Base-by-base conservation (phyloP, 2,329 filamentous ascomycete species). In the Dothiorella sarmentorum region DNA sequence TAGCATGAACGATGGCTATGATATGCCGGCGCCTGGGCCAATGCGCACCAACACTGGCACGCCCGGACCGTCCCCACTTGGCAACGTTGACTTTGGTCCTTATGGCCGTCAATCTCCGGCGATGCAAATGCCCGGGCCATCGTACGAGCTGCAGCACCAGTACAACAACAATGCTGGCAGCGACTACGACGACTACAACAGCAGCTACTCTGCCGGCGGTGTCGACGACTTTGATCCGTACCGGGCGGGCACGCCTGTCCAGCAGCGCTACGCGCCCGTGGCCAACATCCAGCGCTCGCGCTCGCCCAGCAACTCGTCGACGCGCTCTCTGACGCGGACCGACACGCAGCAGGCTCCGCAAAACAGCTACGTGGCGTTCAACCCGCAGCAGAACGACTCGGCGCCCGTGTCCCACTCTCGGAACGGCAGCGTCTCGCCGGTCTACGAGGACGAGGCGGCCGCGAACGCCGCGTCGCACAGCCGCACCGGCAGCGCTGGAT, bases 41-140 rank as follows among this genome's bases (percentile, higher is more conserved):
- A 45, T 59, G 47, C 57, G 57, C 29, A 31, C 18, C 27, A 53
- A 59, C 47, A 59, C 57, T 40, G 29, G 35, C 26, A 51, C 18
- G 7, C n/a, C 56, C 13, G 56, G 43, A 4, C 56, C 56, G 9
- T 40, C 56, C 5, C 43, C 43, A 18, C 38, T 52, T 11, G 47
- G 37, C 26, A 44, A 52, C 18, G 10, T 18, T 15, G 57, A 53
- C 24, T 43, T 59, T 27, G 57, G 27, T 10, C 33, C 26, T 22
- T 44, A 59, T 13, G 33, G 18, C 26, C 45, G 47, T 24, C 57
- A 22, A 67, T 71, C 49, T 71, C 65, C 66, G 15, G 69, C 67
- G 40, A 49, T 52, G 13, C 55, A 59, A 15, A 40, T 61, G 20
- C 37, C 24, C 3, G 31, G n/a, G n/a, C n/a, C n/a, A 45, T 10